Percentiles rank a stretch among this genome's conserved stretches.
phyloP scores from a whole-genome alignment of 306 rosid genomes.

The Corylus americana region DNA sequence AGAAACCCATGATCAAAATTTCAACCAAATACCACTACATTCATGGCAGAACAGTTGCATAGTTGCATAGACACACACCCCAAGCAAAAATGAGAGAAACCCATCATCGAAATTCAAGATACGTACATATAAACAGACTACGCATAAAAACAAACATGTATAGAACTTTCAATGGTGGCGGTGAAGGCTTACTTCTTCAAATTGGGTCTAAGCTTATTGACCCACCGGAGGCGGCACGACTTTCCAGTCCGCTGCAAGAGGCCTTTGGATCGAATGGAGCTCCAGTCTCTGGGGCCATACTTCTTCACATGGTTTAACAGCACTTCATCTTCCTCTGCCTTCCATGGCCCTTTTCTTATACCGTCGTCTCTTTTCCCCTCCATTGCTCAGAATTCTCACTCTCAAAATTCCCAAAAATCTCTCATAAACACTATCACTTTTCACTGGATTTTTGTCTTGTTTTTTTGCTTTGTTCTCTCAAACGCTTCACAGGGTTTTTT shows the following conservation, averaged over 20 bases:
- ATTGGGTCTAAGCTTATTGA: conserved; percentile 87
- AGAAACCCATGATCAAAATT: not conserved
- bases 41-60: too few species aligned
- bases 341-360: conserved; percentile 81
- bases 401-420: not conserved
- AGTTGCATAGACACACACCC: not conserved
- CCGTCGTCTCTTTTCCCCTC: conserved; percentile 53
- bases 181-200: conserved; percentile 61
- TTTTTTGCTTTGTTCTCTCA: not conserved
- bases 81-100: conserved; percentile 9
- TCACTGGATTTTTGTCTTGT: not conserved
- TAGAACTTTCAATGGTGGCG: not conserved
- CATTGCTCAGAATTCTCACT: conserved; percentile 25
- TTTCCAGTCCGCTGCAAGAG: conserved; percentile 87
- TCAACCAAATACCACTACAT: not conserved
- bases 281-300: conserved; percentile 90
- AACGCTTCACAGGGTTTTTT: not conserved
- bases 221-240: conserved; percentile 98
- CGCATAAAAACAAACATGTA: not conserved
- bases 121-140: not conserved
- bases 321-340: conserved; percentile 77
- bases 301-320: conserved; percentile 63
- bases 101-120: not conserved
- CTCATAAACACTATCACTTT: not conserved
- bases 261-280: conserved; percentile 99